Percentiles rank a stretch among this genome's conserved stretches.
These are phyloP conservation scores for Byssochlamys sp. DNA, from an alignment of 2,329 filamentous ascomycete species.

Conservation along the genomic window DNA sequence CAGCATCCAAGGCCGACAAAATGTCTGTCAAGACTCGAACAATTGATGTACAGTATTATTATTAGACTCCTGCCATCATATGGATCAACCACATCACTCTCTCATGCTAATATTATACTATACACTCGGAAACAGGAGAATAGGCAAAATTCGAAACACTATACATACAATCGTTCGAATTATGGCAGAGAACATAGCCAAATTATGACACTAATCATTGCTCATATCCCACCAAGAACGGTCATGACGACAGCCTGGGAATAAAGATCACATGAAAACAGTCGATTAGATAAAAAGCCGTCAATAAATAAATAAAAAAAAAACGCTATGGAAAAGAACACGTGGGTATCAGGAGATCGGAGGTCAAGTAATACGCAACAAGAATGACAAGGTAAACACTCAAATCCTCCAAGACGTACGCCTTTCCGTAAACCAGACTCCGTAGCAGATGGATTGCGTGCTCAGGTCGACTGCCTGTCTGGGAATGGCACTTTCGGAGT, in stretches of 20 bases:
- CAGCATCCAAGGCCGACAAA: too few species aligned
- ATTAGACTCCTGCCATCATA: too few species aligned
- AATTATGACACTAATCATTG: not conserved
- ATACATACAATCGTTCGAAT: not conserved
- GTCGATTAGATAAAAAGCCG: not conserved
- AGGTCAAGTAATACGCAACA: constrained; percentile 9
- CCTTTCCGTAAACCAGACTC: not conserved
- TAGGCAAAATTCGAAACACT: not conserved
- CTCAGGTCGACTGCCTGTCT: constrained; percentile 7
- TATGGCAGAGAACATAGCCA: not conserved
- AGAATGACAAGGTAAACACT: constrained; percentile 8
- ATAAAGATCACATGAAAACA: not conserved
- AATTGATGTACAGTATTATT: too few species aligned
- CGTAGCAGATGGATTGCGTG: not conserved
- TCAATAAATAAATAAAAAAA: not conserved
- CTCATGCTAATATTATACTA: not conserved
- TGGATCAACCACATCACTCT: not conserved
- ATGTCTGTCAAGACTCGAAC: too few species aligned
- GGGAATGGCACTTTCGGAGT: constrained; percentile 11
- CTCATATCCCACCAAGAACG: not conserved
- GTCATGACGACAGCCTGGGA: not conserved
- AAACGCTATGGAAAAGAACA: not conserved
- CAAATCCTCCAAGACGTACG: not conserved
- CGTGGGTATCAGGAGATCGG: constrained; percentile 1
- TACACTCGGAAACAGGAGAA: not conserved